A percentile compares a stretch with the other conserved stretches of the same genome.
Conservation (phyloP, 441 rosid species). For the Erodium moschatum region DNA sequence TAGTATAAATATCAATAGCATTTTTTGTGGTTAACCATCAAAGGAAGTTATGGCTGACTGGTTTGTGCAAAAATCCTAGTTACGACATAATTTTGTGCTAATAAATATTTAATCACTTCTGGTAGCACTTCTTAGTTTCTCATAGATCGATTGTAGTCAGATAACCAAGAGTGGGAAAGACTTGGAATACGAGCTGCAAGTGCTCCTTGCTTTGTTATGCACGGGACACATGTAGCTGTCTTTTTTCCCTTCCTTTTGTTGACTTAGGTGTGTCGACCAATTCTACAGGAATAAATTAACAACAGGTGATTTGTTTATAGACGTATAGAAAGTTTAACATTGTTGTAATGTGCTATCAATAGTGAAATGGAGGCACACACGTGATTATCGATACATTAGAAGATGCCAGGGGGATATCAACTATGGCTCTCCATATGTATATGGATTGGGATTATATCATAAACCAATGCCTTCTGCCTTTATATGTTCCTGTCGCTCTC, state of each 20-base stretch:
- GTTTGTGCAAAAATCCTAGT: background rate
- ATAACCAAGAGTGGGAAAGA: background rate
- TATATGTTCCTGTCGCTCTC: background rate
- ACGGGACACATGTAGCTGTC: background rate
- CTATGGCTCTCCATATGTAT: background rate
- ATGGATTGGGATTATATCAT: background rate
- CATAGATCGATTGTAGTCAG: background rate
- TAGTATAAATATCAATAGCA: background rate
- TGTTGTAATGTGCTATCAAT: background rate
- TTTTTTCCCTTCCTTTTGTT: background rate
- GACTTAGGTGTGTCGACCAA: background rate
- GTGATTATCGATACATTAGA: slow-evolving; percentile 1
- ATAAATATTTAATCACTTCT: background rate
- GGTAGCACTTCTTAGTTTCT: background rate
- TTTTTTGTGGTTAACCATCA: background rate
- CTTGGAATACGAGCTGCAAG: background rate
- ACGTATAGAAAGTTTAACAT: background rate
- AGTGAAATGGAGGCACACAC: background rate
- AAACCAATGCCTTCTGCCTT: background rate
- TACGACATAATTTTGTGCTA: background rate
- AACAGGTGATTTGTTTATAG: background rate
- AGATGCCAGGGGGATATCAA: background rate
- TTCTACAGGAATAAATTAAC: background rate
- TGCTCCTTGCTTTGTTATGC: background rate
- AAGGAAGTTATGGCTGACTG: background rate